Evolutionary conservation across 2,329 filamentous ascomycete species (phyloP).

Genomic region (Cryphonectria radicalis): DNA sequence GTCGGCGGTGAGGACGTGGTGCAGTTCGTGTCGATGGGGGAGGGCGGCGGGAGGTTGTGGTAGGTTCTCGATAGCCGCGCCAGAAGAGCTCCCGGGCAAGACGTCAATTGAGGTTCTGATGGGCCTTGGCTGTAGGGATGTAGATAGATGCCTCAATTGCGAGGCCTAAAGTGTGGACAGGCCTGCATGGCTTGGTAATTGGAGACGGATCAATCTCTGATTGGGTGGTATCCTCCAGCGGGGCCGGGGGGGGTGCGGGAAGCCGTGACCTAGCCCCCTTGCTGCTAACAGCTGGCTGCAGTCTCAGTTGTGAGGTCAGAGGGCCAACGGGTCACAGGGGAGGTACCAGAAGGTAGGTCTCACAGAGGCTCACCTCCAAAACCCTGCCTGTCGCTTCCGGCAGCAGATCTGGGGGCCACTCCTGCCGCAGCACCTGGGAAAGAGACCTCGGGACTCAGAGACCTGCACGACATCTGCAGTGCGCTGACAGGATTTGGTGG

Average conservation of each 20-base stretch:
- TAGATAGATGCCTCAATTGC: constrained; percentile 27
- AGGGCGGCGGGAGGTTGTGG: background rate
- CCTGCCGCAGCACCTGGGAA: background rate
- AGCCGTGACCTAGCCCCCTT: background rate
- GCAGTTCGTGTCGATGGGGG: background rate
- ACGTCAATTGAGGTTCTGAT: constrained; percentile 15
- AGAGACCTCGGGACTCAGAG: constrained; percentile 11
- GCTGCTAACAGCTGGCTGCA: background rate
- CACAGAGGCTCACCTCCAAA: background rate
- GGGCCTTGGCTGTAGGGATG: constrained; percentile 2
- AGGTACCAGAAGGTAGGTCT: background rate
- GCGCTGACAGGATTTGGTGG: constrained; percentile 6
- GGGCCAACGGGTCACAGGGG: background rate
- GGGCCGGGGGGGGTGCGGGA: no score
- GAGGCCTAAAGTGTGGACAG: constrained; percentile 17
- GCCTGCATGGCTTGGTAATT: constrained; percentile 22
- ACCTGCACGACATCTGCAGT: constrained; percentile 12
- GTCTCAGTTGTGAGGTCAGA: constrained; percentile 2
- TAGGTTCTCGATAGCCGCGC: background rate
- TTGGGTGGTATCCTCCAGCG: constrained; percentile 1
- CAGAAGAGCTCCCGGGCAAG: constrained; percentile 5
- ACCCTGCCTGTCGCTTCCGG: constrained; percentile 14
- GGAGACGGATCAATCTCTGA: constrained; percentile 26
- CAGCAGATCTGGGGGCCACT: constrained; percentile 6
- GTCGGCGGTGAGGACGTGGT: constrained; percentile 1